Conservation (phyloP, 2,329 filamentous ascomycete species). For the Clathrospora elynae region DNA sequence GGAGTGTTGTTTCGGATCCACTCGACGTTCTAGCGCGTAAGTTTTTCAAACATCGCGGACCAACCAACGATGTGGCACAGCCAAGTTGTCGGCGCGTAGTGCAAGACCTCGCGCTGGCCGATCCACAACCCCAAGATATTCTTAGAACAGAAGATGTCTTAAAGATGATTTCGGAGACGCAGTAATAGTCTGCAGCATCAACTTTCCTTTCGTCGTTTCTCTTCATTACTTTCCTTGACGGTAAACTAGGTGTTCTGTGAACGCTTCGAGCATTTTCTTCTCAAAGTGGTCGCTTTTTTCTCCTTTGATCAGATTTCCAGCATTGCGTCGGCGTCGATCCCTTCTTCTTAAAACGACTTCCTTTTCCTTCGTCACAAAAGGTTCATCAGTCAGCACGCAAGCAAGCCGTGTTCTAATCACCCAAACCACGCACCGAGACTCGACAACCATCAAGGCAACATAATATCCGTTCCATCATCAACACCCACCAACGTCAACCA, state of each 20-base stretch:
- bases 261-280: conserved; percentile 9
- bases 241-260: conserved; percentile 22
- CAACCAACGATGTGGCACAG: conserved; percentile 28
- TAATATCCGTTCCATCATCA: too few species aligned
- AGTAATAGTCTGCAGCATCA: conserved; percentile 8
- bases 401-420: conserved; percentile 7
- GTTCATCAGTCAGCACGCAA: conserved; percentile 1
- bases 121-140: conserved; percentile 17
- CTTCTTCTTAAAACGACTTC: background rate
- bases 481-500: background rate
- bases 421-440: background rate
- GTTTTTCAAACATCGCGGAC: conserved; percentile 10
- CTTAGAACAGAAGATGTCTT: conserved; percentile 11
- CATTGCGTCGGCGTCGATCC: conserved; percentile 9
- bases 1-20: conserved; percentile 18
- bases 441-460: background rate
- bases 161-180: conserved; percentile 6
- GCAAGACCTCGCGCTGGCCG: conserved; percentile 22
- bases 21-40: conserved; percentile 16
- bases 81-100: conserved; percentile 26
- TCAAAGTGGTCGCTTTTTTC: conserved; percentile 3
- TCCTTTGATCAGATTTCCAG: conserved; percentile 7
- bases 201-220: conserved; percentile 14
- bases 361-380: background rate
- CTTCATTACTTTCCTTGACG: conserved; percentile 10